Evolutionary conservation across 2,329 filamentous ascomycete genomes (phyloP), one percentile per base, ranked within the genome.

Genomic region (Cladosporium sp.): DNA sequence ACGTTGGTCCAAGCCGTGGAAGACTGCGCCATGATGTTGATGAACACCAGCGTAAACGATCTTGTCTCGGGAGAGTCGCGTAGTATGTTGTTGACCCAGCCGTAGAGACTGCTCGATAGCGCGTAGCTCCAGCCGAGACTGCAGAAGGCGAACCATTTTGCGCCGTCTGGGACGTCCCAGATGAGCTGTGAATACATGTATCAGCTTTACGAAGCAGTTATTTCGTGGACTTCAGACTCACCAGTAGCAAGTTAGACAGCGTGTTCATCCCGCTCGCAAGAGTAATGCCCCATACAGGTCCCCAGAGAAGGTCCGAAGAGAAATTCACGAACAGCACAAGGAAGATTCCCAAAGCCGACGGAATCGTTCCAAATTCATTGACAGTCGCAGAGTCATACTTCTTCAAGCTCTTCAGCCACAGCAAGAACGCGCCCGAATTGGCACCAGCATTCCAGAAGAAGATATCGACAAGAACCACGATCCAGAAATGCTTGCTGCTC

Each of bases 381-480:
- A 87, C 72, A 14, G 76, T 76, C 1, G 81, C 75, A 0, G 77
- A 76, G 0, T 79, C 77, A 70, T 80, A 87, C 1, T 82, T 77
- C 1, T 80, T 73, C 16, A 87, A 70, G 64, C 81, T 84, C 74
- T 87, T 87, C 56, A 88, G 76, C 85, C 85, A 88, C 0, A 88
- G 77, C 2, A 87, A 72, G 65, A 84, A 88, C 0, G 79, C 81
- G 2, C 83, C 85, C 1, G 79, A 81, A 56, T 84, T 81, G 67
- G 72, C 66, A n/a, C 80, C 74, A 5, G 80, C 79, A 65, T 87
- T 86, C 83, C 84, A 88, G 74, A 88, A 88, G 26, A 88, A 77
- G 5, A 85, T 78, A 56, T 85, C 82, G 32, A 85, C 77, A 1
- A 83, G 66, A 0, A 86, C 74, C 11, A 88, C 73, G 0, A 79